Evolutionary conservation across 495 filamentous ascomycete species (phyloP).

Genomic region (Pseudomonodictys pantanalensis): DNA sequence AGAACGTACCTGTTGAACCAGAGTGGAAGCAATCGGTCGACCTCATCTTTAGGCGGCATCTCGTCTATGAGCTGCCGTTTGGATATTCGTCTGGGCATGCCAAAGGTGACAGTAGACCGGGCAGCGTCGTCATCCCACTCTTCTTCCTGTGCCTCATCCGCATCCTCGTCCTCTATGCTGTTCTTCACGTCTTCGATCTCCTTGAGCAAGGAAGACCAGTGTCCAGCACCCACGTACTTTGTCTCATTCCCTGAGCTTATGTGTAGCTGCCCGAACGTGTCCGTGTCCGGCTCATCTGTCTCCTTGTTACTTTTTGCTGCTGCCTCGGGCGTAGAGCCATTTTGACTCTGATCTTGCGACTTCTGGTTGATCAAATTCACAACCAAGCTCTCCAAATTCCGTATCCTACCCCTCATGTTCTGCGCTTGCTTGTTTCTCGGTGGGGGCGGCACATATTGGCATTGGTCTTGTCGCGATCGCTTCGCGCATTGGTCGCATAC

Average conservation of each 20-base stretch:
- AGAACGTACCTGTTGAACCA: slow-evolving; percentile 39
- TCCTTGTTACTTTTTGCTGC: slow-evolving; percentile 55
- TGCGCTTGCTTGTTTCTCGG: slow-evolving; percentile 37
- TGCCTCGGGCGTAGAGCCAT: neutral
- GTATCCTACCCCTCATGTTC: slow-evolving; percentile 43
- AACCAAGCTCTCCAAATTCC: slow-evolving; percentile 38
- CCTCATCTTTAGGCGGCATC: slow-evolving; percentile 38
- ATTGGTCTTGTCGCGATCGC: slow-evolving; percentile 34
- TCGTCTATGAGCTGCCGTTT: slow-evolving; percentile 34
- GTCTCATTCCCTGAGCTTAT: slow-evolving; percentile 64
- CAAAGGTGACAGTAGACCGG: slow-evolving; percentile 32
- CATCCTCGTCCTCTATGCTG: slow-evolving; percentile 26
- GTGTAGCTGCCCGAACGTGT: slow-evolving; percentile 83
- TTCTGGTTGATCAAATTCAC: slow-evolving; percentile 31
- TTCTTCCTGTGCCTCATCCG: slow-evolving; percentile 8
- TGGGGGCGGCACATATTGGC: slow-evolving; percentile 39
- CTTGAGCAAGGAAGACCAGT: slow-evolving; percentile 84
- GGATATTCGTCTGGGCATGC: slow-evolving; percentile 23
- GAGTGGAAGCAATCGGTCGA: slow-evolving; percentile 38
- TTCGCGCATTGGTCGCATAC: slow-evolving; percentile 44
- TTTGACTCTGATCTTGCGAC: slow-evolving; percentile 7
- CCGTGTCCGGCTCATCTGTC: slow-evolving; percentile 67
- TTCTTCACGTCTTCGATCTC: slow-evolving; percentile 56
- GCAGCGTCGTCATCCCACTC: slow-evolving; percentile 17
- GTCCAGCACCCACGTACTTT: slow-evolving; percentile 80